Conservation (phyloP, 2,329 filamentous ascomycete species). For the Albifimbria verrucaria region DNA sequence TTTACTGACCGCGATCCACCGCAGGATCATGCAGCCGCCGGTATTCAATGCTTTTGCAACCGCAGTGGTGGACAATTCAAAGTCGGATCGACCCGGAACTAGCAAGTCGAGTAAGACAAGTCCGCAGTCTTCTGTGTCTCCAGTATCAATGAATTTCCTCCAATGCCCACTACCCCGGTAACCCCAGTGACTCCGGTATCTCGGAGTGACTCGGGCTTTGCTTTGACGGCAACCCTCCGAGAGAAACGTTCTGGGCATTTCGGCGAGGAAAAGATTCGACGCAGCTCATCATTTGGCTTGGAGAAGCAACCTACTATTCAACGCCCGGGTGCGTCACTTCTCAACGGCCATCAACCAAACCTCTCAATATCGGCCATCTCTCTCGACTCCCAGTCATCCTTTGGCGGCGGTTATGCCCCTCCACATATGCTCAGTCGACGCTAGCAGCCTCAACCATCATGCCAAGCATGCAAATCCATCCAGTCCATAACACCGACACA, state of each 20-base stretch:
- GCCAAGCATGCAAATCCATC: constrained; percentile 78
- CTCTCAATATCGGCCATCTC: constrained; percentile 58
- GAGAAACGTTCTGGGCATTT: constrained; percentile 96
- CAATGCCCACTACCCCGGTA: constrained; percentile 65
- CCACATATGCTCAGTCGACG: constrained; percentile 82
- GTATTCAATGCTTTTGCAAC: constrained; percentile 91
- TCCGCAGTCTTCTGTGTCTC: constrained; percentile 66
- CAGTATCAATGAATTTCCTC: constrained; percentile 76
- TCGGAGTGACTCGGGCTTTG: constrained; percentile 87
- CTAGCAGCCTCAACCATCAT: constrained; percentile 82
- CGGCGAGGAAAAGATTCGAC: constrained; percentile 69
- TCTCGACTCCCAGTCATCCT: constrained; percentile 66
- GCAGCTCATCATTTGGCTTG: constrained; percentile 89
- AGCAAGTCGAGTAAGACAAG: constrained; percentile 62
- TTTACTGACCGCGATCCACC: constrained; percentile 68
- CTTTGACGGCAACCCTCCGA: constrained; percentile 77
- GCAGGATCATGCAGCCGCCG: constrained; percentile 52
- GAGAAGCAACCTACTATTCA: constrained; percentile 67
- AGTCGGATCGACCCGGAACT: constrained; percentile 74
- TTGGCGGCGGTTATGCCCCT: constrained; percentile 68
- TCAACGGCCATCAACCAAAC: constrained; percentile 60
- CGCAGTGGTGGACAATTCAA: constrained; percentile 63
- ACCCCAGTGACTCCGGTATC: constrained; percentile 83
- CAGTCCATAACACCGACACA: constrained; percentile 73
- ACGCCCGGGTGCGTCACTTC: constrained; percentile 70